Evolutionary conservation across 768 basidiomycete species (phyloP).

Genomic region (Galerina marginata): DNA sequence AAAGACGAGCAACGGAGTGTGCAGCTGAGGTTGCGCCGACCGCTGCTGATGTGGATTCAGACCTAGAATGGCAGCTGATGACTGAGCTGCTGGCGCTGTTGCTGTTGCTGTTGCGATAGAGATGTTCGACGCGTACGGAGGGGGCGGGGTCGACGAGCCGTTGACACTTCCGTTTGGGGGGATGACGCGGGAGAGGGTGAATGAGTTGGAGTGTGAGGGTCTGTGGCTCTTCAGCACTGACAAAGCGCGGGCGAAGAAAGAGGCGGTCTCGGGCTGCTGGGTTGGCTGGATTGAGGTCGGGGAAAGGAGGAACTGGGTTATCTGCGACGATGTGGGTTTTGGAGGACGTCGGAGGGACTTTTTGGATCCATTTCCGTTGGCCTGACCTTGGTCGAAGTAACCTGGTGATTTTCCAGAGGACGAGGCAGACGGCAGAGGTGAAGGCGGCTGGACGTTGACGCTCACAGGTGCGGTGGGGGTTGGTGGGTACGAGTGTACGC

Average conservation of each 20-base stretch:
- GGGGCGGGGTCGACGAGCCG: slow-evolving; percentile 35
- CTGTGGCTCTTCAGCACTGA: slow-evolving; percentile 51
- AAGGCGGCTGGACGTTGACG: slow-evolving; percentile 26
- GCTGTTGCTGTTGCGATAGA: slow-evolving; percentile 12
- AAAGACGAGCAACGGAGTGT: slow-evolving; percentile 58
- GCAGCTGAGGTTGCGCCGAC: slow-evolving; percentile 29
- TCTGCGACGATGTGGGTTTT: slow-evolving; percentile 34
- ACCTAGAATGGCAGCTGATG: slow-evolving; percentile 15
- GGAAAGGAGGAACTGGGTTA: slow-evolving; percentile 59
- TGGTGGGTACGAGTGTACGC: slow-evolving; percentile 64
- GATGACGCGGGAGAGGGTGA: slow-evolving; percentile 52
- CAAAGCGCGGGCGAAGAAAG: slow-evolving; percentile 57
- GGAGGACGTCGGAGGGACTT: slow-evolving; percentile 31
- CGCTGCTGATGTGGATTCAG: not conserved
- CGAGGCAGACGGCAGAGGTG: slow-evolving; percentile 26
- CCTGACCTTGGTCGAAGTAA: slow-evolving; percentile 1
- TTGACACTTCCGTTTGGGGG: slow-evolving; percentile 12
- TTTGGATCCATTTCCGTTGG: slow-evolving; percentile 5
- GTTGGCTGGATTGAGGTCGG: slow-evolving; percentile 46
- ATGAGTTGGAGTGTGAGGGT: slow-evolving; percentile 67
- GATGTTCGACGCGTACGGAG: slow-evolving; percentile 39
- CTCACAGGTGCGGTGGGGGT: slow-evolving; percentile 44
- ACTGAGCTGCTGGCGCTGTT: not conserved
- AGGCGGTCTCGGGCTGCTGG: slow-evolving; percentile 38
- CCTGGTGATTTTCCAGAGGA: not conserved